Conservation (phyloP, 169 alveolate species). For the Eimeria falciformis region DNA sequence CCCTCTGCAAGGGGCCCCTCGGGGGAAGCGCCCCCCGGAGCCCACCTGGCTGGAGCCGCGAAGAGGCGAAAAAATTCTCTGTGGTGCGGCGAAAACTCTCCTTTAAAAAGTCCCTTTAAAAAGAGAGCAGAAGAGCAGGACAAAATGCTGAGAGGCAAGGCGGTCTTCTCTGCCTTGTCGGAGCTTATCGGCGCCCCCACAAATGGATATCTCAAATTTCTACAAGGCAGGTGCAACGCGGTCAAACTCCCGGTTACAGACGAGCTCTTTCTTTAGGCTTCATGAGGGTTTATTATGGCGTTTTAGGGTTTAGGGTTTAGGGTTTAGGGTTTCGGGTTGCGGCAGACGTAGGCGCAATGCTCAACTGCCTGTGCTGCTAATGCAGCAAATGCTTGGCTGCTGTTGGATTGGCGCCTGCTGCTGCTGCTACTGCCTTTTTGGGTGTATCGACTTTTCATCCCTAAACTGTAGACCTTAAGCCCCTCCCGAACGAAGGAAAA, state of each 20-base stretch:
- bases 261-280: constrained; percentile 1
- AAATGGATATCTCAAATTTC: constrained; percentile 30
- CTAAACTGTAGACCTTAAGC: too few relatives aligned
- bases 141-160: neutral
- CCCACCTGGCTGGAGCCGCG: neutral
- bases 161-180: neutral
- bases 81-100: neutral
- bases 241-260: constrained; percentile 1
- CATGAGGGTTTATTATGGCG: neutral
- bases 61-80: neutral
- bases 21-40: neutral
- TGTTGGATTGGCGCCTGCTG: neutral
- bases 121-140: neutral
- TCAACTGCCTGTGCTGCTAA: too few relatives aligned
- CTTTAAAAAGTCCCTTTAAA: neutral
- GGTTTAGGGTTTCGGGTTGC: constrained; percentile 32
- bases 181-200: constrained; percentile 2
- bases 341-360: too few relatives aligned
- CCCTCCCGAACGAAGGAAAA: too few relatives aligned
- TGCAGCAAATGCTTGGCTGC: too few relatives aligned
- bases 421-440: neutral
- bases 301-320: constrained; percentile 10
- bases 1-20: neutral
- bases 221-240: constrained; percentile 30
- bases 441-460: too few relatives aligned